Percentiles rank a stretch among this genome's conserved stretches.
phyloP scores from a whole-genome alignment of 352 stramenopile genomes.

The Poterioochromonas sp. region DNA sequence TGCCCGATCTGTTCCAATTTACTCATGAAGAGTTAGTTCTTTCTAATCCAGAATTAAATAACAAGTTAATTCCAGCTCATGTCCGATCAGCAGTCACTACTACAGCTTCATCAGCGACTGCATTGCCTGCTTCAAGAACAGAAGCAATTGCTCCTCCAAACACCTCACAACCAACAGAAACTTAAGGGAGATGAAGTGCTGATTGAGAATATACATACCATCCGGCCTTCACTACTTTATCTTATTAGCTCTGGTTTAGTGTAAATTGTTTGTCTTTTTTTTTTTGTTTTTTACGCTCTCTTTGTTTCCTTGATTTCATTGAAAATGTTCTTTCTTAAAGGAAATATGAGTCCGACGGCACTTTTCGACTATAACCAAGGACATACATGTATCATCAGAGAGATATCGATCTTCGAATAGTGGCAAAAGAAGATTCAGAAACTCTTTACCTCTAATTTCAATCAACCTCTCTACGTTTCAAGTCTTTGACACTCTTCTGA shows the following conservation, averaged over 20 bases:
- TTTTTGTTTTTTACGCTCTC: neutral
- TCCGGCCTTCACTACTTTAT: too few relatives aligned
- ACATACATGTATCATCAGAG: neutral
- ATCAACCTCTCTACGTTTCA: neutral
- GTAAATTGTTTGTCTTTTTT: too few relatives aligned
- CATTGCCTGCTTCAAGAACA: too few relatives aligned
- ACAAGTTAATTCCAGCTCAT: neutral
- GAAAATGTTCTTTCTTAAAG: neutral
- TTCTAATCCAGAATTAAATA: neutral
- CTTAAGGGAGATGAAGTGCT: too few relatives aligned
- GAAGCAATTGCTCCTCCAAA: too few relatives aligned
- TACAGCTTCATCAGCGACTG: too few relatives aligned
- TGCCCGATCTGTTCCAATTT: slow-evolving; percentile 9
- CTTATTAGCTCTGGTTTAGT: too few relatives aligned
- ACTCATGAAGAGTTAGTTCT: slow-evolving; percentile 8
- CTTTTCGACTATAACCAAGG: neutral
- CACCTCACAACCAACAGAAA: too few relatives aligned
- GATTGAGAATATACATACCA: too few relatives aligned
- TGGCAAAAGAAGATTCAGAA: neutral
- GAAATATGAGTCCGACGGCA: neutral
- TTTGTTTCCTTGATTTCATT: neutral
- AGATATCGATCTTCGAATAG: neutral
- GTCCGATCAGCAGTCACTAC: too few relatives aligned
- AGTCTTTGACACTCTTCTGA: neutral
- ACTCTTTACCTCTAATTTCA: neutral